A percentile compares a stretch with the other conserved stretches of the same genome.
Conservation (phyloP, 1,284 basidiomycete genomes). For the Grifola frondosa region DNA sequence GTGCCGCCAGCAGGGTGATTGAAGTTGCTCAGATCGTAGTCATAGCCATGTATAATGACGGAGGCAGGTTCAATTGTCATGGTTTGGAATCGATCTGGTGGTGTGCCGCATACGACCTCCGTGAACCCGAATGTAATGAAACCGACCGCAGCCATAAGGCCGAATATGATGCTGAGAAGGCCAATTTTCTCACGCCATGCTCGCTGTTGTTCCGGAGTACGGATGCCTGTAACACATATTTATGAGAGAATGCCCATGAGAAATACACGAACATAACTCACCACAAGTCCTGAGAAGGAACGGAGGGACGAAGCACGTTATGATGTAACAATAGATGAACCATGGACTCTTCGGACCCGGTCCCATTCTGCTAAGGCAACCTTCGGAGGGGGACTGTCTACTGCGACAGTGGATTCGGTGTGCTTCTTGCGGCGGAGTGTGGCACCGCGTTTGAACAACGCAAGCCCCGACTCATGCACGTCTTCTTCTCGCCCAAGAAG, state of each 20-base stretch:
- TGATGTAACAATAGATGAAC: slow-evolving; percentile 93
- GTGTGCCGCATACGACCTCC: slow-evolving; percentile 86
- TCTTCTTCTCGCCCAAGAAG: slow-evolving; percentile 86
- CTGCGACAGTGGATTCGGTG: slow-evolving; percentile 35
- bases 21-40: slow-evolving; percentile 89
- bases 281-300: slow-evolving; percentile 69
- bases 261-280: slow-evolving; percentile 38
- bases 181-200: slow-evolving; percentile 99
- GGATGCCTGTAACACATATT: slow-evolving; percentile 59
- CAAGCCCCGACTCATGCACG: slow-evolving; percentile 83
- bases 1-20: slow-evolving; percentile 70
- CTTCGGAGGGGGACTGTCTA: slow-evolving; percentile 43
- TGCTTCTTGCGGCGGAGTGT: slow-evolving; percentile 73
- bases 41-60: slow-evolving; percentile 91
- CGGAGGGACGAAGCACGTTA: slow-evolving; percentile 84
- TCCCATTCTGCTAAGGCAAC: slow-evolving; percentile 68
- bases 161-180: slow-evolving; percentile 76
- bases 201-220: slow-evolving; percentile 90
- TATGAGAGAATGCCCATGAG: slow-evolving; percentile 2
- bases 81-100: slow-evolving; percentile 77
- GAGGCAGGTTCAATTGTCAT: slow-evolving; percentile 79
- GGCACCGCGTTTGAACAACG: slow-evolving; percentile 80
- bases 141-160: slow-evolving; percentile 90
- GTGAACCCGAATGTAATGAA: slow-evolving; percentile 99
- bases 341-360: slow-evolving; percentile 91